Base-by-base conservation (phyloP, 2,329 filamentous ascomycete genomes). In the Byssochlamys sp. region DNA sequence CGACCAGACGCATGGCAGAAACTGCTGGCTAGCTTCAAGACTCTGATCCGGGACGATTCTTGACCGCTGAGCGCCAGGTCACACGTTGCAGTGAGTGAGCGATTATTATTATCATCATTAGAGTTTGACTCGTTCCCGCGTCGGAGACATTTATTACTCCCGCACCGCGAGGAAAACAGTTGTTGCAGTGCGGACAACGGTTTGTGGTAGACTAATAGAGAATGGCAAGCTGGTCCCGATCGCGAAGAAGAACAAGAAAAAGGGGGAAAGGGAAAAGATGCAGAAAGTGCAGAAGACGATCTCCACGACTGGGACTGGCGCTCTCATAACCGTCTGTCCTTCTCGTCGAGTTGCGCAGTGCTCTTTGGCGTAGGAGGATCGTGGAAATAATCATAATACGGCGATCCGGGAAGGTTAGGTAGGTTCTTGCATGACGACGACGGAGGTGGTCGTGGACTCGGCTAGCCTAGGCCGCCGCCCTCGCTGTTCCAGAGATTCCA, bases 1-100 rank as follows among this genome's bases (percentile, higher is more conserved):
- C 71, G 80, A 25, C 78, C 77, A 7, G 68, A 71, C 2, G 65
- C 71, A 28, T 88, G 85, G 84, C 66, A 71, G 35, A 63, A 66
- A 54, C 73, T 81, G 19, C 61, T 84, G 59, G 58, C 59, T 9
- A 67, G 67, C 12, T 86, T 87, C 63, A 82, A 78, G 53, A 59
- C 54, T 26, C 57, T 71, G 10, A 71, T 72, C 53, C 70, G 72
- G 12, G 72, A 76, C 54, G 5, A 26, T 28, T 51, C n/a, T 14
- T 45, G n/a, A 45, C n/a, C 39, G 39, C 39, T 19, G 7, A 19
- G 39, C 39, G 12, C 14, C 2, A n/a, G 29, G 12, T 45, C 12
- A 45, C 14, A 45, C 12, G 14, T 6, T 45, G 35, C 35, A 19
- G 39, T 45, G 39, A 45, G 5, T 19, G n/a, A 45, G 29, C 29